These are phyloP conservation scores for Echinosophora koreensis DNA, from an alignment of 306 rosid genomes.

Conservation along the genomic window DNA sequence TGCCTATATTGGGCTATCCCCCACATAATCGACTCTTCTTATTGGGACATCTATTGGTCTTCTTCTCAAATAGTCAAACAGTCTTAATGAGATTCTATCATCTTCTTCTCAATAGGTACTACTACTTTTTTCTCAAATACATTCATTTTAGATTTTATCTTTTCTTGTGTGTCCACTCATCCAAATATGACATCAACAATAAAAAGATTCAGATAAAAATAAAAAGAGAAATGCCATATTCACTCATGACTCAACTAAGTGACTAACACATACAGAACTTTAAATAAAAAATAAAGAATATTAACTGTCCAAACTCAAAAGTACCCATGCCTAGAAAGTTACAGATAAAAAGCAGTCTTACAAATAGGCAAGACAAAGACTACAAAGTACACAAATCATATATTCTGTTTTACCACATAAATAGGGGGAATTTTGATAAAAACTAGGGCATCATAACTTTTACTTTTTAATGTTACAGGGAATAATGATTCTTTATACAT, in stretches of 20 bases:
- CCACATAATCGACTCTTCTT: no score
- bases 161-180: no score
- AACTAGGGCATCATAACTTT: background rate
- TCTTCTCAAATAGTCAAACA: no score
- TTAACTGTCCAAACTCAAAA: background rate
- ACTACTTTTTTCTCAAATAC: no score
- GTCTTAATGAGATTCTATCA: no score
- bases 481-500: background rate
- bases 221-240: background rate
- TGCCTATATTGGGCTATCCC: no score
- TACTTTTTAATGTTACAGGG: slow-evolving; percentile 1
- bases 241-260: background rate
- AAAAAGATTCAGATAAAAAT: no score
- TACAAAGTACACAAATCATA: background rate
- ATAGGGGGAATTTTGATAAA: background rate
- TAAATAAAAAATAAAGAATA: background rate
- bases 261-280: background rate
- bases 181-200: background rate
- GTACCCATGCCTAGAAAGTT: background rate
- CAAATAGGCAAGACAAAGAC: background rate
- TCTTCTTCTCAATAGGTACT: no score
- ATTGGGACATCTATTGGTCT: no score
- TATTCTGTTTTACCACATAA: background rate
- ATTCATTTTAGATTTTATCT: no score
- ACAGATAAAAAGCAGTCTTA: background rate